Evolutionary conservation across 805 yeast species (phyloP), one percentile per base, ranked within the genome.

Genomic region (Candida berthetii): DNA sequence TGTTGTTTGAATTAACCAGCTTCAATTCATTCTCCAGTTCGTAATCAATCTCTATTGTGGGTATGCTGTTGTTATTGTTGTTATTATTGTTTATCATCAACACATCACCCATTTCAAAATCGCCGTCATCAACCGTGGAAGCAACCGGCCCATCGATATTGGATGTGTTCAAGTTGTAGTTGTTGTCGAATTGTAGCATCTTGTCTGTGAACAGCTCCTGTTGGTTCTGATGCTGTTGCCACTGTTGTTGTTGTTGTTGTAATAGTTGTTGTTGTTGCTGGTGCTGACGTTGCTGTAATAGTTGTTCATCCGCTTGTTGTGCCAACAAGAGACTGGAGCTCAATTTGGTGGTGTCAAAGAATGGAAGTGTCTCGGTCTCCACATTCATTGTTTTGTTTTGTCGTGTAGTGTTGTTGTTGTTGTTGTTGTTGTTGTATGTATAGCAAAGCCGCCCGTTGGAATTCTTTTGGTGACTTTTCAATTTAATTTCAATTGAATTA

Each of bases 1-100:
- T 39, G 34, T 39, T 39, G 33, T 39, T 39, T 13, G 37, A 24
- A 15, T 34, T 34, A 3, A 34, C 29, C 28, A 39, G 22, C 17
- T 13, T 38, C 16, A 38, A 18, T 17, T 38, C 40, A 32, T 38
- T 24, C 6, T 22, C 34, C 4, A 31, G 3, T 3, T 17, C 34
- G 14, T 22, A 22, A 7, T 9, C 17, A 13, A 35, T 11, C 11
- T 35, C 28, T 11, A 27, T 27, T 4, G n/a, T 27, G 13, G 18
- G 37, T 22, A 35, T 35, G 16, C 10, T 15, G 9, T 5, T 35
- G 20, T 16, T 10, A 13, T 22, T 35, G 13, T 10, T 13, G 4
- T 24, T 25, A 13, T 24, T 10, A 7, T 9, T 25, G 14, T 15
- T 7, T 14, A 15, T 24, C 29, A 13, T 25, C 31, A 36, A 24